Evolutionary conservation across 1,284 basidiomycete genomes (phyloP).

Genomic region (Microbotryum violaceum): DNA sequence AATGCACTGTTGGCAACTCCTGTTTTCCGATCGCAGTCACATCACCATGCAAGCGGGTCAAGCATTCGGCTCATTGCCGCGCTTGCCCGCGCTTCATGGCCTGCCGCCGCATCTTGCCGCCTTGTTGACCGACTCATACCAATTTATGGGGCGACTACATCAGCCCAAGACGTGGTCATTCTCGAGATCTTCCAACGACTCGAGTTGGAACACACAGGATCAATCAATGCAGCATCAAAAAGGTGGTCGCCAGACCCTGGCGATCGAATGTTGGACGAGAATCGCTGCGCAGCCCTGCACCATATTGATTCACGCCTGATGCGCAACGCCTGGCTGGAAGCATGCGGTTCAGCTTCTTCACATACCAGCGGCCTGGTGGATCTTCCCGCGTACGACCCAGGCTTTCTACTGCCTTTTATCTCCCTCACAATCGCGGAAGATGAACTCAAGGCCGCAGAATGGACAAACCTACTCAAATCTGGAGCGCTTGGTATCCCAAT

Average conservation of each 20-base stretch:
- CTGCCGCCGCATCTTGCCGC: constrained; percentile 14
- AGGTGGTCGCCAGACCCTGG: constrained; percentile 19
- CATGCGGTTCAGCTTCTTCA: constrained; percentile 16
- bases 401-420: constrained; percentile 18
- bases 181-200: constrained; percentile 23
- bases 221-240: neutral
- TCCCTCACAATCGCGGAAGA: constrained; percentile 21
- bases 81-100: constrained; percentile 11
- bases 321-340: constrained; percentile 17
- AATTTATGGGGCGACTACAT: constrained; percentile 27
- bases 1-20: constrained; percentile 29
- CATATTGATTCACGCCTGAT: neutral
- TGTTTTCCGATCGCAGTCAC: neutral
- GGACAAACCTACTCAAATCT: constrained; percentile 24
- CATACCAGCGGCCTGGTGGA: constrained; percentile 2
- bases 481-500: constrained; percentile 20
- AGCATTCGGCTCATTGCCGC: constrained; percentile 15
- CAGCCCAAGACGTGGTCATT: constrained; percentile 8
- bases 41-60: no score
- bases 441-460: constrained; percentile 24
- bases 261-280: neutral
- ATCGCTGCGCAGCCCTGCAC: no score
- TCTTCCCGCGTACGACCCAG: constrained; percentile 25
- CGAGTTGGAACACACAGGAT: constrained; percentile 12
- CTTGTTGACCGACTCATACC: constrained; percentile 23